Evolutionary conservation across 331 rosid species (phyloP).

Genomic region (Quercus lobata): DNA sequence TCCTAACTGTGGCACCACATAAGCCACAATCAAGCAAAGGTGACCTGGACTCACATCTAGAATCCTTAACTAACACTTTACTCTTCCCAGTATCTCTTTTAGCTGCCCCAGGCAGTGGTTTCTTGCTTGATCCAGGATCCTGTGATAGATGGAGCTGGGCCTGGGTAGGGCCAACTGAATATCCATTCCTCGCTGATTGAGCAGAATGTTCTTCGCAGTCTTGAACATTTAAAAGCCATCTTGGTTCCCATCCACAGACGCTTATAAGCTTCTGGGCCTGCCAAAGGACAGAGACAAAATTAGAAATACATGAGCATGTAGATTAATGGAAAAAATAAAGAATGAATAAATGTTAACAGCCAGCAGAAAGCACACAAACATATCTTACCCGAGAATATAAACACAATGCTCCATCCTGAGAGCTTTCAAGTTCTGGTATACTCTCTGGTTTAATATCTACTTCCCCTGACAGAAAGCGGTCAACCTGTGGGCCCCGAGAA

Average conservation of each 20-base stretch:
- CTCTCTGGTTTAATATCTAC: conserved; percentile 58
- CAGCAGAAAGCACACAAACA: conserved; percentile 4
- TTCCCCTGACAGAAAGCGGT: conserved; percentile 75
- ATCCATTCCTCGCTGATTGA: conserved; percentile 96
- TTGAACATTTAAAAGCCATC: conserved; percentile 89
- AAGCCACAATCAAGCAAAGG: conserved; percentile 93
- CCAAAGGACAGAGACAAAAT: conserved; percentile 24
- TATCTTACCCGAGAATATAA: conserved; percentile 72
- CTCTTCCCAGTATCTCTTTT: conserved; percentile 75
- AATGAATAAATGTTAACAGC: conserved; percentile 1
- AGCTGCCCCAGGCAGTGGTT: conserved; percentile 68
- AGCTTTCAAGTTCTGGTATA: conserved; percentile 64
- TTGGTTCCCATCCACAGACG: conserved; percentile 99
- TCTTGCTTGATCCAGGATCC: conserved; percentile 64
- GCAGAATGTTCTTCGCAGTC: conserved; percentile 99
- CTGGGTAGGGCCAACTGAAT: conserved; percentile 70
- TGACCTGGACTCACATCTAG: conserved; percentile 65
- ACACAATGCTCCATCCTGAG: conserved; percentile 70
- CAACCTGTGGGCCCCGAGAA: conserved; percentile 74
- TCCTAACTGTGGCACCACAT: conserved; percentile 90
- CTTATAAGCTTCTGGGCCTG: conserved; percentile 97
- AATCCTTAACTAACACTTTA: conserved; percentile 60
- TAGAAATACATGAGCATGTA: conserved; percentile 22
- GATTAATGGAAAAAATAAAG: conserved; percentile 10
- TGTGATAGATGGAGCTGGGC: conserved; percentile 63